These are phyloP conservation scores for Agaricus bisporus DNA, from an alignment of 768 basidiomycete species.

Conservation along the genomic window DNA sequence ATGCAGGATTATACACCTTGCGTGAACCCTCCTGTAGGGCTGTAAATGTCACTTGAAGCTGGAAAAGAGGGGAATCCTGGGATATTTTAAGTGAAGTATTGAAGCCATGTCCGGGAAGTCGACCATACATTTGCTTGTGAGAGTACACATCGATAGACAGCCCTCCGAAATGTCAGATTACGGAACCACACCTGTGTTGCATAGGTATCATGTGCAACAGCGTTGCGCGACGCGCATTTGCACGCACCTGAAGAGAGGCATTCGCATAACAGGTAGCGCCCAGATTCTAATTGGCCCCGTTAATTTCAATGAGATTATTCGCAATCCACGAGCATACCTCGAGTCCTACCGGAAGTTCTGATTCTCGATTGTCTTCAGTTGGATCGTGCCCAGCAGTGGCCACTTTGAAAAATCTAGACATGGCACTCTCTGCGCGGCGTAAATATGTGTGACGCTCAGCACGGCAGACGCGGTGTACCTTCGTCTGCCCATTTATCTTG, in stretches of 20 bases:
- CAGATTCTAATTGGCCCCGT: conserved; percentile 57
- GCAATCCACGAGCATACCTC: conserved; percentile 39
- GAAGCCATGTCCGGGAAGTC: background rate
- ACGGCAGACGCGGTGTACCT: conserved; percentile 33
- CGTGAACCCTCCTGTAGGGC: conserved; percentile 72
- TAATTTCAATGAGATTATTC: background rate
- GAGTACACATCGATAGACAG: conserved; percentile 74
- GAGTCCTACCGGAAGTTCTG: conserved; percentile 65
- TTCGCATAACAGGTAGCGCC: conserved; percentile 98
- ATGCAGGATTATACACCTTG: conserved; percentile 74
- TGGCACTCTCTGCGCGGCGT: conserved; percentile 36
- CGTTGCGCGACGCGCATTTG: background rate
- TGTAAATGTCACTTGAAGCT: conserved; percentile 76
- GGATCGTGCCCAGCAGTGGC: conserved; percentile 55
- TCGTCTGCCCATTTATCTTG: conserved; percentile 76
- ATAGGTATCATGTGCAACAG: background rate
- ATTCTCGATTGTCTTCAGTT: conserved; percentile 37
- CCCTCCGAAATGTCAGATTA: conserved; percentile 72
- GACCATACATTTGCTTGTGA: conserved; percentile 37
- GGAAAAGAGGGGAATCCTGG: conserved; percentile 74
- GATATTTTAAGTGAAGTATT: background rate
- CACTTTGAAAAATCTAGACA: conserved; percentile 44
- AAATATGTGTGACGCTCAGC: background rate
- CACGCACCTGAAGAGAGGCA: conserved; percentile 78
- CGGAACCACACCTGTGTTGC: conserved; percentile 81